phyloP scores from a whole-genome alignment of 305 asterid genomes.

The Solanum hybrid region DNA sequence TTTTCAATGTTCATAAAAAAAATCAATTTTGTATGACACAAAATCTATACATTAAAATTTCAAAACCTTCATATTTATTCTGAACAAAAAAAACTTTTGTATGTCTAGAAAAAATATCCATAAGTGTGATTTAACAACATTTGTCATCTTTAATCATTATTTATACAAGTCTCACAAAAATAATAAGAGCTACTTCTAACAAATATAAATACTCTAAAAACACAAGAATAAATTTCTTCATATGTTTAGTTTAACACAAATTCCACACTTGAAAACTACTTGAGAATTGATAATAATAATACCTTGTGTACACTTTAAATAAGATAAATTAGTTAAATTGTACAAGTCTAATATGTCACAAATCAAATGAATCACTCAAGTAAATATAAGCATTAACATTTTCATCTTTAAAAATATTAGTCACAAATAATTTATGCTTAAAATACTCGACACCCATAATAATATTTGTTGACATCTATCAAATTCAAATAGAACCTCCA shows the following conservation, averaged over 20 bases:
- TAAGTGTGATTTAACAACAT: not conserved
- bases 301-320: not conserved
- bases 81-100: too few relatives aligned
- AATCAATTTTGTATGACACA: not conserved
- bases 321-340: not conserved
- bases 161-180: not conserved
- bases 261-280: not conserved
- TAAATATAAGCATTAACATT: not conserved
- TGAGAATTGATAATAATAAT: not conserved
- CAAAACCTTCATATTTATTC: not conserved
- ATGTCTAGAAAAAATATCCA: not conserved
- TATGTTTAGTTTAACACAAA: not conserved
- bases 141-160: not conserved
- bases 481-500: not conserved
- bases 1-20: not conserved
- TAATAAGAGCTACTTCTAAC: not conserved
- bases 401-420: not conserved
- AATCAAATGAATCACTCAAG: not conserved
- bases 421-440: not conserved
- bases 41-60: not conserved
- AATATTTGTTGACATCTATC: not conserved
- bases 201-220: not conserved
- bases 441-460: not conserved
- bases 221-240: not conserved
- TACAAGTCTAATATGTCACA: not conserved